Base-by-base conservation (phyloP, 495 filamentous ascomycete species). In the Gamarada debralockiae region DNA sequence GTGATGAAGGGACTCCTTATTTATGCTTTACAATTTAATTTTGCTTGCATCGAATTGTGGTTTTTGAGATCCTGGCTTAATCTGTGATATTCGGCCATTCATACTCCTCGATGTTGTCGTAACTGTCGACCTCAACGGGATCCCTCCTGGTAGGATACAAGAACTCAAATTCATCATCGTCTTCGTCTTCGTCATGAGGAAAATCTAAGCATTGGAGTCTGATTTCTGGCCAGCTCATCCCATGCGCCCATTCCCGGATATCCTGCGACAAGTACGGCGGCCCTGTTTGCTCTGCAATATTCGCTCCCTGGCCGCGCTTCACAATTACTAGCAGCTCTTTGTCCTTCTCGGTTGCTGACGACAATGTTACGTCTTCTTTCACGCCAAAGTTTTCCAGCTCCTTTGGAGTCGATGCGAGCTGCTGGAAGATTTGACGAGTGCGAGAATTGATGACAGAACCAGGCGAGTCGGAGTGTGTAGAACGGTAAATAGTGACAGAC, bases 281-380 rank as follows among this genome's bases (percentile, higher is more conserved):
- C 33, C 17, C 37, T 10, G 39, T 6, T 41, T 22, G 21, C 39
- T 63, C 60, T 17, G 34, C 29, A 33, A 57, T 57, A 29, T 61
- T 23, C 6, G 45, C 58, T 13, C 15, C 38, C n/a, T 37, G 53
- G 27, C 60, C 60, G 18, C 60, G 59, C 37, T 53, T 61, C 23
- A 57, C 60, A 43, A 63, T 39, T 10, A 63, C 41, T 13, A 61
- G 41, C 13, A 63, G 12, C 44, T 61, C 59, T 44, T 63, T 63
- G 13, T 34, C 33, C 38, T 34, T 44, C 24, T 58, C 40, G 4
- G 23, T 40, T 22, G 20, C 13, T 14, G 37, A 20, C 15, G 31
- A 14, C 12, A 57, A 27, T 10, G 14, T 14, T 34, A 3, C 24
- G 17, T 48, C 45, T 33, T 48, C 25, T 20, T 48, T 20, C 12